Evolutionary conservation across 1,139 yeast genomes (phyloP).

Genomic region (Lodderomyces metapsilosis): DNA sequence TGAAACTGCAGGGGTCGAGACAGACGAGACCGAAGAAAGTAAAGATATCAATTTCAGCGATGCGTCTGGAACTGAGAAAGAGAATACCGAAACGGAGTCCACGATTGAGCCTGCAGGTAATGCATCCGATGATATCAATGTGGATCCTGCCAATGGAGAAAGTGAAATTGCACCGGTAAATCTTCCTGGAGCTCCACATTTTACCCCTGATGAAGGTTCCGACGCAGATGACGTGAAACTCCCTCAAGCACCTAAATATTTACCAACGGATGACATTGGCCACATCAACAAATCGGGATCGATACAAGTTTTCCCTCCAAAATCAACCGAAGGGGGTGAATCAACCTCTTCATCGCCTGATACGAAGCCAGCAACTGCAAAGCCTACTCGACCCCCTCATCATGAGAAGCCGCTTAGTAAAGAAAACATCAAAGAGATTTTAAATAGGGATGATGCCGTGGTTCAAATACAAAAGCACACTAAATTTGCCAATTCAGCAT

Average conservation of each 20-base stretch:
- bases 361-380: conserved; percentile 7
- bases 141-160: too few species aligned
- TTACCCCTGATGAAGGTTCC: conserved; percentile 27
- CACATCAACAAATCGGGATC: conserved; percentile 40
- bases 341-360: neutral
- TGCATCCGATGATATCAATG: too few species aligned
- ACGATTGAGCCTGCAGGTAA: too few species aligned
- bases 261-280: conserved; percentile 41
- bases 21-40: neutral
- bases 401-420: conserved; percentile 30
- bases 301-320: conserved; percentile 37
- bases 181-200: conserved; percentile 33
- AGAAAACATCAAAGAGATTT: conserved; percentile 47
- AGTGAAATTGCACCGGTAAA: neutral
- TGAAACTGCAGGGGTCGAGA: neutral
- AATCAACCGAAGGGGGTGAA: neutral
- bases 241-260: conserved; percentile 45
- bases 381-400: conserved; percentile 4
- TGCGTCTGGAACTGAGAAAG: conserved; percentile 5
- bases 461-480: conserved; percentile 81
- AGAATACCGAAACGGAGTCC: too few species aligned
- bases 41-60: conserved; percentile 11
- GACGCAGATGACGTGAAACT: conserved; percentile 25
- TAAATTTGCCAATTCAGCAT: conserved; percentile 88
- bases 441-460: conserved; percentile 61